Percentiles rank a stretch among this genome's conserved stretches.
Evolutionary conservation across 192 early-diverging fungal genomes (phyloP).

Genomic region (Allomyces macrogynus): DNA sequence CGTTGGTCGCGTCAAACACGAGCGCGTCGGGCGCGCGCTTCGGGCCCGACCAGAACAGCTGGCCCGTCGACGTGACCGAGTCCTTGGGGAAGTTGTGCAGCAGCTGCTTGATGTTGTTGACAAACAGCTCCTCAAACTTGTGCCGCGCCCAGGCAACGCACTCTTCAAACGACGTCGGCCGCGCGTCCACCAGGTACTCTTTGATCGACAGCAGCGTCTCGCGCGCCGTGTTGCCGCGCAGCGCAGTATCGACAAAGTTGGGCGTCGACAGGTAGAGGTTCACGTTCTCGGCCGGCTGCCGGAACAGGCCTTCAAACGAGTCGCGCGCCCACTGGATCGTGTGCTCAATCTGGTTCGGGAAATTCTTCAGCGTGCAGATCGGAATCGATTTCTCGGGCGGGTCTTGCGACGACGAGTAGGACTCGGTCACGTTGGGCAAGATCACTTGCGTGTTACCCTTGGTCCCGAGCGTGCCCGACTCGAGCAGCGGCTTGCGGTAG

Average conservation of each 20-base stretch:
- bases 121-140: conserved; percentile 83
- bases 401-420: conserved; percentile 94
- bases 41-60: conserved; percentile 89
- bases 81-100: conserved; percentile 95
- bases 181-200: conserved; percentile 54
- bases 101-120: conserved; percentile 84
- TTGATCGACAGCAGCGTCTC: conserved; percentile 58
- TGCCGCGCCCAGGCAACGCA: conserved; percentile 82
- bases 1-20: conserved; percentile 45
- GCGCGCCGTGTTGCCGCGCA: conserved; percentile 45
- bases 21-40: conserved; percentile 81
- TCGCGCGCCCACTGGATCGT: conserved; percentile 95
- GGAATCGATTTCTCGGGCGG: conserved; percentile 92
- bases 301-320: conserved; percentile 84
- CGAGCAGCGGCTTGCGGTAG: conserved; percentile 81
- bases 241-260: conserved; percentile 55
- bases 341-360: conserved; percentile 73
- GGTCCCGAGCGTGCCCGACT: conserved; percentile 95
- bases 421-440: conserved; percentile 86
- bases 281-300: conserved; percentile 77
- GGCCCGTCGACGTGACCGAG: conserved; percentile 69
- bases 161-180: conserved; percentile 74
- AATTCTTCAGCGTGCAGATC: conserved; percentile 74
- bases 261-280: conserved; percentile 77
- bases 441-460: conserved; percentile 99